phyloP scores from a whole-genome alignment of 2,329 filamentous ascomycete genomes.

The Cytospora piceae region DNA sequence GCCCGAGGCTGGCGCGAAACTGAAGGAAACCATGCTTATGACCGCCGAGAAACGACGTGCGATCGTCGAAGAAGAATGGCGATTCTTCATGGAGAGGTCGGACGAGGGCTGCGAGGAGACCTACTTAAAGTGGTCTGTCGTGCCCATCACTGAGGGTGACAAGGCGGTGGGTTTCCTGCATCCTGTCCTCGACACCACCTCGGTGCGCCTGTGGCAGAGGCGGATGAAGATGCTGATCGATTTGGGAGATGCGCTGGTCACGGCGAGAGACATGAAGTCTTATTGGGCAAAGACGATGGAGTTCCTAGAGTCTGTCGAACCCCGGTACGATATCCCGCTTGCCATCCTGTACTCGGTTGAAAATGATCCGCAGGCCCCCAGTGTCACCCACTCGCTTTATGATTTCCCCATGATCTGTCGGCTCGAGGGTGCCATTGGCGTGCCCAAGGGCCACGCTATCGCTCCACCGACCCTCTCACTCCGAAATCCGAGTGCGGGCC shows the following conservation, averaged over 20 bases:
- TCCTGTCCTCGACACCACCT: slow-evolving; percentile 51
- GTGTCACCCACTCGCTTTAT: slow-evolving; percentile 35
- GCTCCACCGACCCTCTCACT: slow-evolving; percentile 45
- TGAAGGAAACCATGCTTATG: slow-evolving; percentile 46
- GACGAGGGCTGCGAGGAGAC: slow-evolving; percentile 51
- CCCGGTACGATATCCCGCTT: slow-evolving; percentile 54
- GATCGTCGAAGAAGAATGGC: slow-evolving; percentile 48
- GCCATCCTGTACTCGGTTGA: slow-evolving; percentile 56
- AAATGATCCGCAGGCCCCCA: slow-evolving; percentile 40
- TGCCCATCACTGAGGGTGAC: slow-evolving; percentile 49
- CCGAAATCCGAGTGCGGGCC: slow-evolving; percentile 41
- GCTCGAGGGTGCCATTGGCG: slow-evolving; percentile 51
- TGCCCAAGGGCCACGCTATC: slow-evolving; percentile 48
- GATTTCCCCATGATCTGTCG: slow-evolving; percentile 43
- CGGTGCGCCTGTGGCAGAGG: slow-evolving; percentile 51
- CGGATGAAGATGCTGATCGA: slow-evolving; percentile 54
- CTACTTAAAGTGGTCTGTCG: slow-evolving; percentile 53
- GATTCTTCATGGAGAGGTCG: slow-evolving; percentile 49
- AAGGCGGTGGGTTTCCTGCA: slow-evolving; percentile 52
- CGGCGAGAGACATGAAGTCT: slow-evolving; percentile 49
- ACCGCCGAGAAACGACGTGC: slow-evolving; percentile 40
- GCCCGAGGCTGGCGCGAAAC: slow-evolving; percentile 50
- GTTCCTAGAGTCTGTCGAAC: slow-evolving; percentile 47
- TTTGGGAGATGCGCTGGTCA: slow-evolving; percentile 50
- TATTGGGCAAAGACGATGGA: slow-evolving; percentile 53